Conservation (phyloP, 1,284 basidiomycete species). For the Cryptococcus sp. region DNA sequence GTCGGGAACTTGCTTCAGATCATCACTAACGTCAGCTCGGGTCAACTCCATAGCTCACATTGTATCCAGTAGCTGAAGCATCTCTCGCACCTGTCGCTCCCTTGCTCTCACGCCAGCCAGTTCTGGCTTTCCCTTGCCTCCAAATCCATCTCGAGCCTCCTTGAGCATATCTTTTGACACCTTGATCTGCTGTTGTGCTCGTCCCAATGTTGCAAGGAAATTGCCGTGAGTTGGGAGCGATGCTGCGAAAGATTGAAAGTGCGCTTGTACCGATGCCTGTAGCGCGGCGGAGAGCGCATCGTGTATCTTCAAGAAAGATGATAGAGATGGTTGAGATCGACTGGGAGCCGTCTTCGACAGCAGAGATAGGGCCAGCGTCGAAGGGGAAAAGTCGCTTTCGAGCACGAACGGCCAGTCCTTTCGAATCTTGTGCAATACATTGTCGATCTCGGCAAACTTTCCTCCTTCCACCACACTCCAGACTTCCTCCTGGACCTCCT, state of each 20-base stretch:
- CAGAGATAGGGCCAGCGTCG: slow-evolving; percentile 80
- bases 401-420: slow-evolving; percentile 86
- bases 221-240: slow-evolving; percentile 80
- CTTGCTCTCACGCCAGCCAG: slow-evolving; percentile 78
- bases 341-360: slow-evolving; percentile 62
- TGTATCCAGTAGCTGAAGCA: slow-evolving; percentile 81
- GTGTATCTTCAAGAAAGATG: slow-evolving; percentile 36
- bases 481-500: slow-evolving; percentile 16
- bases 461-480: slow-evolving; percentile 30
- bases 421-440: slow-evolving; percentile 74
- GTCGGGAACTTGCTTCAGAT: slow-evolving; percentile 86
- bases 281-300: slow-evolving; percentile 36
- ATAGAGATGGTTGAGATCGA: slow-evolving; percentile 23
- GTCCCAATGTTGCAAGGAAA: slow-evolving; percentile 62
- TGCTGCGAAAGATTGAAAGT: slow-evolving; percentile 87
- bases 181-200: slow-evolving; percentile 66
- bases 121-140: slow-evolving; percentile 55
- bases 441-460: slow-evolving; percentile 45
- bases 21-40: slow-evolving; percentile 57
- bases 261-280: slow-evolving; percentile 54
- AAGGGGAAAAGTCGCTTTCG: slow-evolving; percentile 83
- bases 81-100: slow-evolving; percentile 78
- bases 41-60: slow-evolving; percentile 58
- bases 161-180: slow-evolving; percentile 66
- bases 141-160: slow-evolving; percentile 51